Conservation (phyloP, 2,329 filamentous ascomycete genomes). For the Pseudomassariella vexata region DNA sequence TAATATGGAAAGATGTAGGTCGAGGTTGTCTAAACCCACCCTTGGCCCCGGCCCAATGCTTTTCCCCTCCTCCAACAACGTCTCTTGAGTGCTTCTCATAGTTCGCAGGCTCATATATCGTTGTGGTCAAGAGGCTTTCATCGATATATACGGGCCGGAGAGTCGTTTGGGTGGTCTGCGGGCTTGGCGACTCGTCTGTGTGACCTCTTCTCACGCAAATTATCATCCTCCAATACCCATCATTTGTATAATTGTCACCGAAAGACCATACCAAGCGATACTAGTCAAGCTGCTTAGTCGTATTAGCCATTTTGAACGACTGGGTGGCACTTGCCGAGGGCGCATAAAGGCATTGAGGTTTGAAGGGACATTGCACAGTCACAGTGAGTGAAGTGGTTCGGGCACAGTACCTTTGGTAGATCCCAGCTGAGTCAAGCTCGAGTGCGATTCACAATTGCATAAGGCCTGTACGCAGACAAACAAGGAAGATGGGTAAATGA, state of each 20-base stretch:
- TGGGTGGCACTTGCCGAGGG: too few species aligned
- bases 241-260: slow-evolving; percentile 14
- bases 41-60: slow-evolving; percentile 13
- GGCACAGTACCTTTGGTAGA: slow-evolving; percentile 7
- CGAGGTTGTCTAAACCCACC: slow-evolving; percentile 21
- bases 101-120: slow-evolving; percentile 16
- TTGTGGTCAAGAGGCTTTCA: slow-evolving; percentile 15
- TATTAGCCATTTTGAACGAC: slow-evolving; percentile 5
- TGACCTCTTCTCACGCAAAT: slow-evolving; percentile 5
- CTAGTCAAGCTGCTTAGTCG: slow-evolving; percentile 14
- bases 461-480: too few species aligned
- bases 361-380: too few species aligned
- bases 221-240: slow-evolving; percentile 13
- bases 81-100: slow-evolving; percentile 22
- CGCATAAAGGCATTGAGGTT: too few species aligned
- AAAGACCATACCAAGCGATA: slow-evolving; percentile 12
- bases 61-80: slow-evolving; percentile 20
- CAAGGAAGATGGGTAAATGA: too few species aligned
- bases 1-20: slow-evolving; percentile 21
- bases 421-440: neutral
- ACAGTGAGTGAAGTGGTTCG: too few species aligned
- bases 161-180: slow-evolving; percentile 18
- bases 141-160: slow-evolving; percentile 23
- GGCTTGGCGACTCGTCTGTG: slow-evolving; percentile 16
- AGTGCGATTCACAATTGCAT: too few species aligned